These are phyloP conservation scores for Prunus padus DNA, from an alignment of 306 rosid genomes.

Conservation along the genomic window DNA sequence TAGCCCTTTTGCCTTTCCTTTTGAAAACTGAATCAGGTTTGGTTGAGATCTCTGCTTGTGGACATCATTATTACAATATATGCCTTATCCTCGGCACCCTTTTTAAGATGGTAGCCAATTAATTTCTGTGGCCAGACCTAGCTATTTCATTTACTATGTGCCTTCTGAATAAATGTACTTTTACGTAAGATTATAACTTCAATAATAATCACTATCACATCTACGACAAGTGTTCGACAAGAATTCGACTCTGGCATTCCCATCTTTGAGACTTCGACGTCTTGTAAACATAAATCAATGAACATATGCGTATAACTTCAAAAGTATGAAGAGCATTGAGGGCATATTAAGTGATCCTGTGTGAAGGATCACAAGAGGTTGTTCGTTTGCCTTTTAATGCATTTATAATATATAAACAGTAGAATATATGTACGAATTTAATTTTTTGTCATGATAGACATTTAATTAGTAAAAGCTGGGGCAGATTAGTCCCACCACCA, in stretches of 20 bases:
- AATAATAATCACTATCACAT: too few species aligned
- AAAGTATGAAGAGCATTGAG: too few species aligned
- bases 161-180: conserved; percentile 1
- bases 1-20: not conserved
- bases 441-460: not conserved
- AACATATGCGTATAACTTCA: too few species aligned
- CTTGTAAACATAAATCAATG: too few species aligned
- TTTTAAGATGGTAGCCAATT: not conserved
- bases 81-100: not conserved
- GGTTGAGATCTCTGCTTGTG: conserved; percentile 3
- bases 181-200: not conserved
- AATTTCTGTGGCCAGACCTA: not conserved
- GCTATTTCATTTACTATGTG: conserved; percentile 6
- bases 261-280: too few species aligned
- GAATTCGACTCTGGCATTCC: too few species aligned
- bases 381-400: conserved; percentile 17
- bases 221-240: too few species aligned
- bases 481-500: conserved; percentile 30
- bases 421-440: conserved; percentile 1
- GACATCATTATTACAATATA: not conserved
- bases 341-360: not conserved
- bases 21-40: not conserved
- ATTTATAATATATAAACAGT: too few species aligned
- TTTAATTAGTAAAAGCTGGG: conserved; percentile 15
- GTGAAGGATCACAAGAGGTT: not conserved